phyloP scores from a whole-genome alignment of 805 yeast genomes.

The Ogataea methylovora region DNA sequence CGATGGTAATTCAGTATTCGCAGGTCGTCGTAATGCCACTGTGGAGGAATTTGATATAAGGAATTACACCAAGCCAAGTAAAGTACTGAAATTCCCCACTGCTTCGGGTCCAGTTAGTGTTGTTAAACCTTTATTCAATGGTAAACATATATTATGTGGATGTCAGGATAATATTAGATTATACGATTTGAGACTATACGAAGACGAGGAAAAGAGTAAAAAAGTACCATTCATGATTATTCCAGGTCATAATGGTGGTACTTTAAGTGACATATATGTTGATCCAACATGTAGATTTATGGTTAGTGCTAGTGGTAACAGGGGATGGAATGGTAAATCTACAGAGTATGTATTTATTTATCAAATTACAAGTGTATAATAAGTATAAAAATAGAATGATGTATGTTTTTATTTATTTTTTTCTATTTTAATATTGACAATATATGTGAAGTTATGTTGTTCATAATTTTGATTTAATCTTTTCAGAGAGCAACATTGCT shows the following conservation, averaged over 20 bases:
- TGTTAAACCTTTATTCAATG: conserved; percentile 73
- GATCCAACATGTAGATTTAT: conserved; percentile 86
- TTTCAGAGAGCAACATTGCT: conserved; percentile 38
- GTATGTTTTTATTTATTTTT: neutral
- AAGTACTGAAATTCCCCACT: conserved; percentile 65
- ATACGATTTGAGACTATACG: conserved; percentile 58
- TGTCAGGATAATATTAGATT: conserved; percentile 85
- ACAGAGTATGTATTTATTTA: conserved; percentile 79
- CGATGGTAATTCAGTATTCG: conserved; percentile 71
- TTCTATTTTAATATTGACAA: neutral
- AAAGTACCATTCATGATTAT: conserved; percentile 78
- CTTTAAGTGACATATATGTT: conserved; percentile 64
- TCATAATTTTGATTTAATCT: conserved; percentile 19
- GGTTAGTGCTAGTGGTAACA: conserved; percentile 86
- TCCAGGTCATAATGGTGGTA: conserved; percentile 97
- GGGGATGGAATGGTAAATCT: conserved; percentile 88
- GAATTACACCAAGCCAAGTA: conserved; percentile 48
- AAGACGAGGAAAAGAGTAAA: conserved; percentile 22
- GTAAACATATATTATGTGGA: conserved; percentile 74
- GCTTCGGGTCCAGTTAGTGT: conserved; percentile 89
- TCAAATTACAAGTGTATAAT: conserved; percentile 52
- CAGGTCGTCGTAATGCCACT: conserved; percentile 83
- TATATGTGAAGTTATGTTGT: neutral
- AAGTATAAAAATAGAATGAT: neutral
- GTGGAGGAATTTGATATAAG: conserved; percentile 70